Evolutionary conservation across 2,329 filamentous ascomycete genomes (phyloP), one percentile per base, ranked within the genome.

Genomic region (Fusarium sulawesiense): DNA sequence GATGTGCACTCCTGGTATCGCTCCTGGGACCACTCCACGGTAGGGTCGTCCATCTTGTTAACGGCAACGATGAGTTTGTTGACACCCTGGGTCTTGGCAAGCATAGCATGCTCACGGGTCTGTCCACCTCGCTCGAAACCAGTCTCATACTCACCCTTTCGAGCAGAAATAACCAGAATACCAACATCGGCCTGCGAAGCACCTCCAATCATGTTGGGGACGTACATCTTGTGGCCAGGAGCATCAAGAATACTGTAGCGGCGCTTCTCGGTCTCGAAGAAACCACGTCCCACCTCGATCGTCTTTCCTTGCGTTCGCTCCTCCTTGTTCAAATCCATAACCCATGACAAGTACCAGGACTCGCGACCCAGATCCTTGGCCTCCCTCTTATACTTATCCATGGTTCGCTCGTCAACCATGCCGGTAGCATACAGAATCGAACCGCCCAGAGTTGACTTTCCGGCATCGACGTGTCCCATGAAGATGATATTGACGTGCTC

Each of bases 21-120:
- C 42, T 93, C 92, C 75, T 98, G 89, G 57, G 92, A 96, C 97
- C 97, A 99, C 77, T 97, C 89, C 54, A 99, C 97, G 4, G 96
- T 99, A 13, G 91, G 86, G 79, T 99, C 96, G 78, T 99, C 96
- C 97, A 99, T 99, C 87, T 99, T 99, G 89, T 99, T 99, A 79
- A 98, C 94, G 56, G 88, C 96, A 30, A 99, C 91, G 47, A 98
- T 86, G 59, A 99, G 87, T 84, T 98, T 98, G 87, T 97, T 97
- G 64, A 99, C 96, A 82, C 96, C 96, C 79, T 97, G 95, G 1
- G 97, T 99, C 84, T 98, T 97, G 73, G 97, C 97, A 78, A 99
- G 87, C 86, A 99, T 93, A 60, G 97, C 96, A 82, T 98, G 95
- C 87, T 99, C 96, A 79, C 96, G 89, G 56, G 96, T 99, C 82